A percentile compares a stretch with the other conserved stretches of the same genome.
Evolutionary conservation across 805 yeast species (phyloP).

Genomic region (Debaryomyces maramus): DNA sequence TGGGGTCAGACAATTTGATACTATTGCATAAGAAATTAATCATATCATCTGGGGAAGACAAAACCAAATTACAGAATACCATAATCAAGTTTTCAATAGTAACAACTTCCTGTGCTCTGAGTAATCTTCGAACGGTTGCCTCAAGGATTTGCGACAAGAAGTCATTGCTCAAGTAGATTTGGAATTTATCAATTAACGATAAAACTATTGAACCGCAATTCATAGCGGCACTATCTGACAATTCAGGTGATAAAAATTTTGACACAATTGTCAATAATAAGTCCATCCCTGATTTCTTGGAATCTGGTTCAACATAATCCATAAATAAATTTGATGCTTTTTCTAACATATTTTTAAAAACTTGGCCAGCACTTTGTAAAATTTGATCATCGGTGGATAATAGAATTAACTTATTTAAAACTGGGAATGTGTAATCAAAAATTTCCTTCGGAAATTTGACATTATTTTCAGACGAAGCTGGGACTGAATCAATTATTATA

Average conservation of each 20-base stretch:
- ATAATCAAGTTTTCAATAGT: conserved; percentile 75
- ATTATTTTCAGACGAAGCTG: conserved; percentile 22
- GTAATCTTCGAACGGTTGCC: conserved; percentile 69
- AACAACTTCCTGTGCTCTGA: conserved; percentile 63
- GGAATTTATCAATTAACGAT: conserved; percentile 55
- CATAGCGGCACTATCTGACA: conserved; percentile 80
- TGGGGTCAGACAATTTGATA: conserved; percentile 29
- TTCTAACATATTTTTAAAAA: conserved; percentile 59
- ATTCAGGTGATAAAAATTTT: conserved; percentile 65
- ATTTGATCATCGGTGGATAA: conserved; percentile 70
- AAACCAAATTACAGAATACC: conserved; percentile 72
- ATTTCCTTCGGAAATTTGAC: conserved; percentile 40
- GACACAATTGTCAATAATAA: conserved; percentile 64
- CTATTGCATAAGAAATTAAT: conserved; percentile 55
- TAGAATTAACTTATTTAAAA: conserved; percentile 39
- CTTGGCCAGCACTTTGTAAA: conserved; percentile 74
- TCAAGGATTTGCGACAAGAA: conserved; percentile 60
- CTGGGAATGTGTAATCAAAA: conserved; percentile 45
- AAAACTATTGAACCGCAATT: conserved; percentile 70
- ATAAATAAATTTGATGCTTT: conserved; percentile 36
- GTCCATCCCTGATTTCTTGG: conserved; percentile 48
- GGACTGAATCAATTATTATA: conserved; percentile 47
- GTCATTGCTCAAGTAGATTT: conserved; percentile 33
- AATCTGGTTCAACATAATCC: conserved; percentile 29
- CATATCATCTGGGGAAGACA: conserved; percentile 60